Percentiles rank a stretch among this genome's conserved stretches.
phyloP scores from a whole-genome alignment of 257 asterid genomes.

The Solanum sparsipilum region DNA sequence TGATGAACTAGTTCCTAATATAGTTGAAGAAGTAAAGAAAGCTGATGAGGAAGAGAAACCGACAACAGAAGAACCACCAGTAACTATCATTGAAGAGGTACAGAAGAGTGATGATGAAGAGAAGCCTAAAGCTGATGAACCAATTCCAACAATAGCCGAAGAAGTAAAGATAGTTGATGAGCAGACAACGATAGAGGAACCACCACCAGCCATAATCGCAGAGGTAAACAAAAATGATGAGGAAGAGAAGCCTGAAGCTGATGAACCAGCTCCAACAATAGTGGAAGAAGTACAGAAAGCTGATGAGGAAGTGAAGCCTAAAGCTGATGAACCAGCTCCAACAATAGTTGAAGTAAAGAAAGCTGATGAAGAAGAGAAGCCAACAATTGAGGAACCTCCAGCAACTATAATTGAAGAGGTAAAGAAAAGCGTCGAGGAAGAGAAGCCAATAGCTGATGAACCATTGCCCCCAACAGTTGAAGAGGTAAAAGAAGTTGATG shows the following conservation, averaged over 20 bases:
- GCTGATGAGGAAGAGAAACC: background rate
- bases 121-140: background rate
- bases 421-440: background rate
- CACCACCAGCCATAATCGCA: background rate
- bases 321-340: background rate
- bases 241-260: background rate
- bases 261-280: background rate
- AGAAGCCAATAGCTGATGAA: slow-evolving; percentile 10
- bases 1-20: background rate
- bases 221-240: background rate
- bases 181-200: background rate
- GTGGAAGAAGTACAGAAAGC: background rate
- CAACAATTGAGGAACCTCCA: background rate
- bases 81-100: background rate
- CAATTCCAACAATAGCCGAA: background rate
- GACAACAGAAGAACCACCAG: background rate
- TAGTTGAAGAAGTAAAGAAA: background rate
- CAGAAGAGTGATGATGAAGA: background rate
- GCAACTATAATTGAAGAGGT: background rate
- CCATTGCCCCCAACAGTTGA: background rate
- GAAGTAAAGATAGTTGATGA: background rate
- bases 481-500: slow-evolving; percentile 4
- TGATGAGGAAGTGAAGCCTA: background rate
- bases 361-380: background rate
- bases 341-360: background rate